Percentiles rank a stretch among this genome's conserved stretches.
These are phyloP conservation scores for Sindora glabra DNA, from an alignment of 306 rosid genomes.

Conservation along the genomic window DNA sequence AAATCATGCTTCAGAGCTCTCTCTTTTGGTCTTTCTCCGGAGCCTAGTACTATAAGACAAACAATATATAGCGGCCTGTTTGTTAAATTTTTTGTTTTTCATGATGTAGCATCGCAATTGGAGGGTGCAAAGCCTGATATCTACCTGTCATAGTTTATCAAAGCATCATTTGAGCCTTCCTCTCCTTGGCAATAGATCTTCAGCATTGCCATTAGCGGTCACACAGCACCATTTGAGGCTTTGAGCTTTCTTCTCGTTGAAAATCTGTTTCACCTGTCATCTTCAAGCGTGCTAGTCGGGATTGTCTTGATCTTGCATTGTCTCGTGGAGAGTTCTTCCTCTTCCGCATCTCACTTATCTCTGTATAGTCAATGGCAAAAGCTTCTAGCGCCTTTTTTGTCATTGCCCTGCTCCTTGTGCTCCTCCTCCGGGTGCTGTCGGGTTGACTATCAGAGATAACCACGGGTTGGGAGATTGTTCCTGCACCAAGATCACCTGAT, in stretches of 20 bases:
- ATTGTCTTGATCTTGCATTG: slow-evolving; percentile 22
- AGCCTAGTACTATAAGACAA: too few species aligned
- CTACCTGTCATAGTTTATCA: too few species aligned
- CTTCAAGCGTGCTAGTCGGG: slow-evolving; percentile 28
- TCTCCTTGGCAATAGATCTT: too few species aligned
- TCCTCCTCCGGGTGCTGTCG: slow-evolving; percentile 52
- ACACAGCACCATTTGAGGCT: slow-evolving; percentile 8
- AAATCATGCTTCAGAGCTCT: too few species aligned
- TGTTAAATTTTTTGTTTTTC: too few species aligned
- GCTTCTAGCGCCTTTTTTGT: slow-evolving; percentile 83
- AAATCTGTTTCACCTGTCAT: slow-evolving; percentile 22
- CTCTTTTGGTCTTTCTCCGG: too few species aligned
- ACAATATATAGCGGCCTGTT: too few species aligned
- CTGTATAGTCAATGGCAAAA: slow-evolving; percentile 71
- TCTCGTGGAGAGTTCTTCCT: slow-evolving; percentile 31
- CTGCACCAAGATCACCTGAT: slow-evolving; percentile 20
- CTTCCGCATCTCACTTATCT: slow-evolving; percentile 76
- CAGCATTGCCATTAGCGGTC: slow-evolving; percentile 4
- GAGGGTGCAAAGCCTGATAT: too few species aligned
- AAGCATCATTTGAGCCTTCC: too few species aligned
- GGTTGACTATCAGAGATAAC: slow-evolving; percentile 39
- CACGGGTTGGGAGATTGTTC: slow-evolving; percentile 11
- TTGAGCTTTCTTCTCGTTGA: slow-evolving; percentile 26
- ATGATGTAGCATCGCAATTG: too few species aligned
- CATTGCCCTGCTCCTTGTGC: slow-evolving; percentile 80